Base-by-base conservation (phyloP, 192 early-diverging fungal species). In the Irineochytrium annulatum region DNA sequence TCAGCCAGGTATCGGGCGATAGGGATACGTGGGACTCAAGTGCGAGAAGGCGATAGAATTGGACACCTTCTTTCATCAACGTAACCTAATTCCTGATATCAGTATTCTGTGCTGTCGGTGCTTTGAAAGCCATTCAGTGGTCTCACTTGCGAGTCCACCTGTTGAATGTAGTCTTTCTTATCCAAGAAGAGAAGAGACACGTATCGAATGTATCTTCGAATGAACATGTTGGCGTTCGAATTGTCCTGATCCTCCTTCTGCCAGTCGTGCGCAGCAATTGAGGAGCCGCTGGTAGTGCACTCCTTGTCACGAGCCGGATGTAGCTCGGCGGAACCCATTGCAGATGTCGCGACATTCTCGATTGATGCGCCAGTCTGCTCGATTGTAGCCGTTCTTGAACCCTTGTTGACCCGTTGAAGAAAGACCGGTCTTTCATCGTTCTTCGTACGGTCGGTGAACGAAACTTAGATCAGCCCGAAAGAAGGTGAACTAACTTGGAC, bases 401-500 rank as follows among this genome's bases (percentile, higher is more conserved):
- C n/a, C n/a, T n/a, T n/a, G n/a, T n/a, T n/a, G n/a, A n/a, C n/a
- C n/a, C 24, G 29, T 33, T 82, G 77, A 1, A 90, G 56, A 54
- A 90, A 90, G 1, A 65, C 59, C 0, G 88, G 88, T 2, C 88
- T 70, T 39, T 89, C 87, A n/a, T 90, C 86, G 63, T 87, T 83
- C 69, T 77, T 32, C n/a, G 27, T 19, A 43, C 49, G 13, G 5
- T 24, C 14, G 5, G 53, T 16, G 28, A 13, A 55, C 29, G 53
- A n/a, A n/a, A n/a, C n/a, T 41, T n/a, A 8, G 37, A 41, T 8
- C 8, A 55, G 34, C 8, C 43, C 22, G 43, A 41, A 41, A n/a
- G n/a, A 41, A 41, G 37, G 37, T 19, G 29, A 5, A 39, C 66
- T 57, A 48, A 80, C 78, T 45, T 48, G 4, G 3, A 45, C 34